A percentile compares a stretch with the other conserved stretches of the same genome.
These are phyloP conservation scores for Pleoardoris graminearum DNA, from an alignment of 2,329 filamentous ascomycete species.

Conservation along the genomic window DNA sequence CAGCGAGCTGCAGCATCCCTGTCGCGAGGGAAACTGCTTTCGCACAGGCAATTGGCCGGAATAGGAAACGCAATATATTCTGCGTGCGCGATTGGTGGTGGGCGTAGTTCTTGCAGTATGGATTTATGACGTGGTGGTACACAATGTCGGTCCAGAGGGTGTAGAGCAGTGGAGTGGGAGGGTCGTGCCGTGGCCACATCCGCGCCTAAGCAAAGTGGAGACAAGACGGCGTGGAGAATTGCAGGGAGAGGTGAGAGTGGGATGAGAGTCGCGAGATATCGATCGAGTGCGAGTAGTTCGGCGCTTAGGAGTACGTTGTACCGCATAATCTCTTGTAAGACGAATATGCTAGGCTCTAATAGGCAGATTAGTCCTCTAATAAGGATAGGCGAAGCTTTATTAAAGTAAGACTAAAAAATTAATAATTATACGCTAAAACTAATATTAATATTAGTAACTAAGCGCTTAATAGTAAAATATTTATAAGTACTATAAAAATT, in stretches of 20 bases:
- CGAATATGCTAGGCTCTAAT: too few relatives aligned
- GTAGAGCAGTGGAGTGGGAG: not conserved
- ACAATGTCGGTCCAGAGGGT: not conserved
- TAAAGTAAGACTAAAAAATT: too few relatives aligned
- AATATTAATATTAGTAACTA: too few relatives aligned
- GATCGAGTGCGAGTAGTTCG: not conserved
- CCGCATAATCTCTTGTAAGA: too few relatives aligned
- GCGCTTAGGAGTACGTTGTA: not conserved
- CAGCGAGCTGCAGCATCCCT: constrained; percentile 7
- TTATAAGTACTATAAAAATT: too few relatives aligned
- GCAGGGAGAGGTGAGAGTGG: not conserved
- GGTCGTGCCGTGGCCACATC: not conserved
- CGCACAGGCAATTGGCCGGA: not conserved
- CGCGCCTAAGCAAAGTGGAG: constrained; percentile 5
- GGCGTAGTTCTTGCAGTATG: not conserved
- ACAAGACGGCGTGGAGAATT: not conserved
- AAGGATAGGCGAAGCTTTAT: too few relatives aligned
- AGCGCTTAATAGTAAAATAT: too few relatives aligned
- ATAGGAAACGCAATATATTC: constrained; percentile 7
- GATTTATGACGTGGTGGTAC: not conserved
- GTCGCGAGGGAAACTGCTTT: not conserved
- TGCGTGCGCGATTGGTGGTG: not conserved
- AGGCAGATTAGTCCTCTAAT: too few relatives aligned
- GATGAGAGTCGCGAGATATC: constrained; percentile 4
- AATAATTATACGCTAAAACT: too few relatives aligned